phyloP scores from a whole-genome alignment of 306 rosid genomes.

The Cucurbita argyrosperma region DNA sequence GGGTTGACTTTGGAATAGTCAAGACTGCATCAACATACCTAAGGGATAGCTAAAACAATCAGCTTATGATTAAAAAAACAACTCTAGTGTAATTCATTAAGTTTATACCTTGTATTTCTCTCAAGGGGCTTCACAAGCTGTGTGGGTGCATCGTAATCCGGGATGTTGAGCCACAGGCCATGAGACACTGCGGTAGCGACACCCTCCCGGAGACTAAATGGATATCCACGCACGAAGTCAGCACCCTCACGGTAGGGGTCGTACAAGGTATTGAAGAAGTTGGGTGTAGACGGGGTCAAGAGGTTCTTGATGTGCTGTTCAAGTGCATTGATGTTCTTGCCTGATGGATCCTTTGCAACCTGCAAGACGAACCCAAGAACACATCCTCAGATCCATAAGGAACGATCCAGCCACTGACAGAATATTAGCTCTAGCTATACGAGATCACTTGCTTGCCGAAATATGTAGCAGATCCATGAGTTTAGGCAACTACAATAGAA shows the following conservation, averaged over 20 bases:
- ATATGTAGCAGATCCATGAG: neutral
- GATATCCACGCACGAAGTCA: conserved; percentile 81
- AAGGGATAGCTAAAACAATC: neutral
- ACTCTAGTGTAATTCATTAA: neutral
- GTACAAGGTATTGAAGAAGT: conserved; percentile 76
- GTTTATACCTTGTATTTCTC: conserved; percentile 52
- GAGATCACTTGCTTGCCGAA: neutral
- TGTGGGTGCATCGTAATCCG: conserved; percentile 85
- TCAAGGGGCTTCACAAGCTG: conserved; percentile 81
- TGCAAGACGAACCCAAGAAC: conserved; percentile 10
- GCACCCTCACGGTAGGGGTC: conserved; percentile 81
- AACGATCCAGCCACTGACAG: neutral
- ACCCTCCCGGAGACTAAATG: conserved; percentile 76
- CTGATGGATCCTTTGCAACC: conserved; percentile 83
- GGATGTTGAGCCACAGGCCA: conserved; percentile 89
- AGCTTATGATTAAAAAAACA: neutral
- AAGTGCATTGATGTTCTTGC: conserved; percentile 68
- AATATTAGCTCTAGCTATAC: neutral
- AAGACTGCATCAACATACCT: conserved; percentile 84
- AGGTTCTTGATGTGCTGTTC: conserved; percentile 84
- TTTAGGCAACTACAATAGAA: neutral
- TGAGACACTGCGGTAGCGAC: conserved; percentile 64
- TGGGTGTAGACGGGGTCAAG: conserved; percentile 53
- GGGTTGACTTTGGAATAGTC: conserved; percentile 67
- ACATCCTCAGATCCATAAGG: neutral